phyloP scores from a whole-genome alignment of 176 grass and related monocot species.

The Musa beccarii region DNA sequence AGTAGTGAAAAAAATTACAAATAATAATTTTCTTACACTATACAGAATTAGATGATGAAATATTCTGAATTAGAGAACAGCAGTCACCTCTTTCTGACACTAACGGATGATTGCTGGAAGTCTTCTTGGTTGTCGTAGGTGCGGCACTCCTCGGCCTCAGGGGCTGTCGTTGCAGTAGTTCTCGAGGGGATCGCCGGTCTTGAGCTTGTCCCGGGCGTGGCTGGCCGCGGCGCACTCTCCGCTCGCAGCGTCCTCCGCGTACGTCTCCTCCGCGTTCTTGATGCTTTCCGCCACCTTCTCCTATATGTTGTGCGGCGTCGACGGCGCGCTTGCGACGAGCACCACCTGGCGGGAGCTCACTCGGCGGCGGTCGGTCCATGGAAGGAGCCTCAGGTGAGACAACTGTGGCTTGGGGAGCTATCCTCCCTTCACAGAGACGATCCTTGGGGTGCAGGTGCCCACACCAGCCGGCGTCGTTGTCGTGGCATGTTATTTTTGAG shows the following conservation, averaged over 20 bases:
- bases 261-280: conserved; percentile 69
- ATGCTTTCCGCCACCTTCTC: conserved; percentile 87
- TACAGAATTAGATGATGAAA: no score
- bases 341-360: neutral
- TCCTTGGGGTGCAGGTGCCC: neutral
- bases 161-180: conserved; percentile 82
- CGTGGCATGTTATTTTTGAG: no score
- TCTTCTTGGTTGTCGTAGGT: conserved; percentile 51
- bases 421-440: conserved; percentile 6
- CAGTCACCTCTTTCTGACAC: no score
- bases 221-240: conserved; percentile 75
- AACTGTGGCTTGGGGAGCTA: no score
- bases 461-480: conserved; percentile 37
- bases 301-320: conserved; percentile 53
- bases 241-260: conserved; percentile 21
- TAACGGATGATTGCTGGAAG: no score
- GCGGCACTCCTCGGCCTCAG: conserved; percentile 80
- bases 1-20: no score
- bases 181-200: conserved; percentile 62
- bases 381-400: neutral
- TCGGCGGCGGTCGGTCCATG: neutral
- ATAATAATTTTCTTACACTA: no score
- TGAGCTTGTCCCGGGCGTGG: conserved; percentile 74
- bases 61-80: no score
- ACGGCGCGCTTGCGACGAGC: conserved; percentile 33